These are phyloP conservation scores for Cinnamomum chago DNA, from an alignment of 164 flowering plant species.

Conservation along the genomic window DNA sequence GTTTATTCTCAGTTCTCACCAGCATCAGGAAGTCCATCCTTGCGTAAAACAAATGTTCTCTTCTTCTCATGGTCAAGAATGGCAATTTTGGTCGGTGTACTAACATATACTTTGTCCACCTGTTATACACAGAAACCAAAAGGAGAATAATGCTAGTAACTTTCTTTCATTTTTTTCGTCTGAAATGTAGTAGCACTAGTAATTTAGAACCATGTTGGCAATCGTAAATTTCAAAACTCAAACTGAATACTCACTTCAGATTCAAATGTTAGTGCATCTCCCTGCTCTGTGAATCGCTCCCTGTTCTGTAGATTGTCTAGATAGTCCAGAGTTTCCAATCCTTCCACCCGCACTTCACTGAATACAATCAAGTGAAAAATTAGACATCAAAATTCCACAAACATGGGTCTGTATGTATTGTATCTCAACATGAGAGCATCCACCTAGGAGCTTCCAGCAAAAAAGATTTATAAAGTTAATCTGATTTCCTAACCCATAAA, in stretches of 20 bases:
- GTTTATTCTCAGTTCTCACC: constrained; percentile 20
- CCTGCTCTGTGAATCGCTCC: constrained; percentile 88
- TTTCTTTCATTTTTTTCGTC: neutral
- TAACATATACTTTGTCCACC: constrained; percentile 44
- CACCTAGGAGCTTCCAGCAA: too few relatives aligned
- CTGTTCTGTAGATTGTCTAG: constrained; percentile 70
- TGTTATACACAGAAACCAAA: constrained; percentile 3
- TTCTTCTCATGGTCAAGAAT: constrained; percentile 88
- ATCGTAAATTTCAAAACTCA: neutral
- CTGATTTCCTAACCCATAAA: too few relatives aligned
- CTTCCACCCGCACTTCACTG: constrained; percentile 97
- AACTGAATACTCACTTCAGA: constrained; percentile 1
- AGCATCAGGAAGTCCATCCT: constrained; percentile 43
- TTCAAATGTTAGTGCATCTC: constrained; percentile 58
- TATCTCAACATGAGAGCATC: too few relatives aligned
- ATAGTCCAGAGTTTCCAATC: constrained; percentile 88
- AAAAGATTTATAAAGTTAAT: too few relatives aligned
- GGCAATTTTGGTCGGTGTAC: constrained; percentile 90
- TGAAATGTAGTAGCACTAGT: neutral
- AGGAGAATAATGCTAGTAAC: neutral
- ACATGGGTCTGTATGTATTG: too few relatives aligned
- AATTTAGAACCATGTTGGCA: neutral
- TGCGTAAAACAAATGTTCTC: constrained; percentile 70
- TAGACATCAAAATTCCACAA: neutral
- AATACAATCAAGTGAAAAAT: constrained; percentile 2